phyloP scores from a whole-genome alignment of 2,329 filamentous ascomycete species.

The Alternaria metachromatica region DNA sequence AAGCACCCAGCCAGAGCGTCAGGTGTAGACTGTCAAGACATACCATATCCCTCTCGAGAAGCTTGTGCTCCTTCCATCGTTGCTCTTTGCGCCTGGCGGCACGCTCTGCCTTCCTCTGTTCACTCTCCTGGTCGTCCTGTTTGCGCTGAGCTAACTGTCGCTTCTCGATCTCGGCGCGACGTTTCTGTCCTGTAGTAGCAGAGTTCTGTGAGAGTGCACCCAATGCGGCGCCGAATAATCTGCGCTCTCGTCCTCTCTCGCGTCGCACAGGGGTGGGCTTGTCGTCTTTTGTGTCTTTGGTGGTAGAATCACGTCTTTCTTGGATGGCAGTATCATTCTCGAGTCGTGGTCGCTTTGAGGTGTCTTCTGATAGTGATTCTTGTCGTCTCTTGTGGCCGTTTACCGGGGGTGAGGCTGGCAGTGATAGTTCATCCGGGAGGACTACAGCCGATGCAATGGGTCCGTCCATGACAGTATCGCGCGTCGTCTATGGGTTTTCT shows the following conservation, averaged over 20 bases:
- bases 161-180: conserved; percentile 80
- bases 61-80: conserved; percentile 72
- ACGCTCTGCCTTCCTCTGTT: conserved; percentile 70
- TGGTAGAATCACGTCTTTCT: conserved; percentile 25
- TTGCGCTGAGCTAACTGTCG: conserved; percentile 79
- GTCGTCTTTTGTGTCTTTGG: conserved; percentile 26
- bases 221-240: conserved; percentile 83
- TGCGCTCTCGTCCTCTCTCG: conserved; percentile 83
- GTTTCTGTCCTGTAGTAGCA: conserved; percentile 66
- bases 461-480: conserved; percentile 40
- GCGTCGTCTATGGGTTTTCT: neutral
- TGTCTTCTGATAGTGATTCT: conserved; percentile 60
- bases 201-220: conserved; percentile 78
- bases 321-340: conserved; percentile 40
- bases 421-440: conserved; percentile 53
- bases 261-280: conserved; percentile 49
- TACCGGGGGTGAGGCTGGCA: conserved; percentile 38
- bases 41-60: conserved; percentile 79
- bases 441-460: conserved; percentile 62
- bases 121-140: conserved; percentile 74
- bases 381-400: conserved; percentile 58
- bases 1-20: neutral
- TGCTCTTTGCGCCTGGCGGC: conserved; percentile 66
- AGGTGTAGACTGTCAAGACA: conserved; percentile 35
- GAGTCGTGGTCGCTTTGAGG: conserved; percentile 61